Evolutionary conservation across 1,284 basidiomycete species (phyloP).

Genomic region (Moesziomyces parantarcticus): DNA sequence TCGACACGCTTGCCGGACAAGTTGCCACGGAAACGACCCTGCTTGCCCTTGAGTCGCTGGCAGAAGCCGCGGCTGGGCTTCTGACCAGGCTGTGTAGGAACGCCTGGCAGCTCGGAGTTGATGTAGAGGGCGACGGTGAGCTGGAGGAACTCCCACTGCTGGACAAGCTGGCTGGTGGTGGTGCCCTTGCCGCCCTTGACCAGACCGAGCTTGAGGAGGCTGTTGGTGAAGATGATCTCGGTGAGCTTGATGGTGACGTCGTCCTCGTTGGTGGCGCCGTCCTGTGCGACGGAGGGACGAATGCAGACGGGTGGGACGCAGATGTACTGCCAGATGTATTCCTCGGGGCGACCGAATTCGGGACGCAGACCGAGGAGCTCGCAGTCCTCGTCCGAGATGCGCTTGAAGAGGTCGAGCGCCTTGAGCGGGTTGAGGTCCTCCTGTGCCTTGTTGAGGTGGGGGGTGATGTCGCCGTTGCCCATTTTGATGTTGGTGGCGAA

Average conservation of each 20-base stretch:
- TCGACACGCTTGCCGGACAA: constrained; percentile 99
- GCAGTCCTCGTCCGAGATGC: constrained; percentile 93
- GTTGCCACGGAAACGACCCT: constrained; percentile 98
- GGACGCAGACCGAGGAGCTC: constrained; percentile 93
- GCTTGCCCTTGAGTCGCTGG: constrained; percentile 97
- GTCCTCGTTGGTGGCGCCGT: constrained; percentile 85
- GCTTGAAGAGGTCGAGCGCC: constrained; percentile 89
- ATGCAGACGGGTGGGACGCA: constrained; percentile 98
- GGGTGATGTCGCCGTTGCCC: constrained; percentile 84
- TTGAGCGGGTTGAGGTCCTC: constrained; percentile 96
- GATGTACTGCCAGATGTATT: constrained; percentile 99
- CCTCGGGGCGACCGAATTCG: constrained; percentile 89
- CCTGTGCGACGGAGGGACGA: constrained; percentile 94
- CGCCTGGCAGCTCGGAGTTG: constrained; percentile 94
- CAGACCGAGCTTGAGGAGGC: constrained; percentile 89
- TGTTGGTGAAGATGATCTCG: constrained; percentile 96
- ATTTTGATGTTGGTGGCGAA: constrained; percentile 82
- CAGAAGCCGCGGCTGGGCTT: constrained; percentile 79
- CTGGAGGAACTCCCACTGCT: constrained; percentile 98
- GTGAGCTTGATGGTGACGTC: constrained; percentile 97
- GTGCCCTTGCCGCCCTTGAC: constrained; percentile 72
- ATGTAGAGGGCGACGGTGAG: constrained; percentile 96
- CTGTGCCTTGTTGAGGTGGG: constrained; percentile 88
- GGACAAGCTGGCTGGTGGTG: constrained; percentile 69
- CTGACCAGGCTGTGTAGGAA: constrained; percentile 56